Conservation (phyloP, 306 rosid species). For the Medicago truncatula region MtrunA17r5.0-ANR NC_053046.1:42302501-42303000, state of each 20-base stretch:
- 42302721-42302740: background rate
- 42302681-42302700: background rate
- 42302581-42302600: background rate
- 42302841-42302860: constrained; percentile 22
- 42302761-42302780: background rate
- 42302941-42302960: background rate
- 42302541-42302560: background rate
- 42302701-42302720: background rate
- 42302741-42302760: background rate
- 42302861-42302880: background rate
- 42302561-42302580: too few species aligned
- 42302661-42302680: background rate
- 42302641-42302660: constrained; percentile 5
- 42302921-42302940: background rate
- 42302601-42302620: constrained; percentile 18
- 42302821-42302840: background rate
- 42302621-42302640: background rate
- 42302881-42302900: constrained; percentile 3
- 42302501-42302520: background rate
- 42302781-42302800: background rate
- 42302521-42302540: background rate
- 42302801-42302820: background rate
- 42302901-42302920: background rate
- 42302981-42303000: background rate
- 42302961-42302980: background rate